phyloP scores from a whole-genome alignment of 2,329 filamentous ascomycete genomes.

The Nemania diffusa region DNA sequence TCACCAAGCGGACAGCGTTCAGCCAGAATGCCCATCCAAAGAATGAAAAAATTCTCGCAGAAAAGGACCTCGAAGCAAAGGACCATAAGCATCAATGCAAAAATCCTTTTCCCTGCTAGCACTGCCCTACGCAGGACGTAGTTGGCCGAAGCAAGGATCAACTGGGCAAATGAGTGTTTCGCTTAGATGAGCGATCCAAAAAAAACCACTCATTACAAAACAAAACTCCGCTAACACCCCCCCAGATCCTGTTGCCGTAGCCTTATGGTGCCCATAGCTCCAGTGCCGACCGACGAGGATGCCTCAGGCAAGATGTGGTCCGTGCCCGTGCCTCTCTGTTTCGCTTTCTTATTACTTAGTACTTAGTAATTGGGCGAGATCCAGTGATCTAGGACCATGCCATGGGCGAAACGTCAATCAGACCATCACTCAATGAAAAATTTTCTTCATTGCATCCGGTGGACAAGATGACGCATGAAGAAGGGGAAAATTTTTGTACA shows the following conservation, averaged over 20 bases:
- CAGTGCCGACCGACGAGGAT: background rate
- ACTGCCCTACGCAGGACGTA: slow-evolving; percentile 38
- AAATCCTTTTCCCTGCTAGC: slow-evolving; percentile 17
- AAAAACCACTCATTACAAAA: slow-evolving; percentile 28
- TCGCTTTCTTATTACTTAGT: slow-evolving; percentile 17
- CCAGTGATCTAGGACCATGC: slow-evolving; percentile 12
- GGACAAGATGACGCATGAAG: slow-evolving; percentile 27
- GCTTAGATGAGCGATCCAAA: slow-evolving; percentile 32
- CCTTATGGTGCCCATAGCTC: slow-evolving; percentile 32
- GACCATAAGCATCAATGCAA: slow-evolving; percentile 4
- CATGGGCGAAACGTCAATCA: slow-evolving; percentile 28
- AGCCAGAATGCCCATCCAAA: slow-evolving; percentile 1
- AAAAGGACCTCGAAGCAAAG: slow-evolving; percentile 9
- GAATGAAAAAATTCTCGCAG: slow-evolving; percentile 30
- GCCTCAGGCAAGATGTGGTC: slow-evolving; percentile 11
- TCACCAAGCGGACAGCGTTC: background rate
- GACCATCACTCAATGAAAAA: slow-evolving; percentile 15
- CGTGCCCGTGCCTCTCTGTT: slow-evolving; percentile 12
- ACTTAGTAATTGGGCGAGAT: background rate
- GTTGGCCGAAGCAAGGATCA: slow-evolving; percentile 37
- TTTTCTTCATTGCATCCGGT: slow-evolving; percentile 17
- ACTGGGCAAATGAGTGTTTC: slow-evolving; percentile 31
- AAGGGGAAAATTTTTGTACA: background rate
- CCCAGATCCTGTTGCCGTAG: slow-evolving; percentile 19
- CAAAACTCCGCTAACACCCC: slow-evolving; percentile 36